Evolutionary conservation across 108 stramenopile genomes (phyloP), one percentile per base, ranked within the genome.

Genomic region (Skeletonema menzelii): DNA sequence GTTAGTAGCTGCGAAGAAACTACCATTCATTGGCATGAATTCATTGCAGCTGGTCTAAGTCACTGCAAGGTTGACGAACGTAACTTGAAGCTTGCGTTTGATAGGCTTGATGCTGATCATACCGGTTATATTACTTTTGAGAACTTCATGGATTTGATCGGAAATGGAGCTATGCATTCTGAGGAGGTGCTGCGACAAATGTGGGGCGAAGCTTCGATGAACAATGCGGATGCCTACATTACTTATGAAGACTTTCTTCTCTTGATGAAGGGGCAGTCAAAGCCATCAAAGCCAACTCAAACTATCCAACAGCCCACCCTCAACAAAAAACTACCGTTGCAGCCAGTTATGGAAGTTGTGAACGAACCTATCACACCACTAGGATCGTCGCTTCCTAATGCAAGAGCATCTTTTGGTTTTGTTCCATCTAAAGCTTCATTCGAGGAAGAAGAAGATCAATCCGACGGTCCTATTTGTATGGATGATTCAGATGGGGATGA

Each of bases 1-100:
- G 70, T 89, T 0, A 61, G 81, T 26, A 86, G 87, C 35, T 37
- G 11, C 58, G 77, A 63, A 24, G 85, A 88, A 64, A 68, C 82
- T 35, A 89, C 83, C 17, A 91, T 95, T 80, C 86, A 86, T 20
- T 95, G 89, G 88, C 94, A 92, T 65, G 90, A 95, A 56, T 95
- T 95, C 58, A 89, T 95, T 30, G 88, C 94, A 6, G 91, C 90
- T 60, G 89, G 89, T n/a, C 76, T 95, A 12, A 87, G 86, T 19
- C 89, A 91, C 70, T 87, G 88, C 47, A 75, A 87, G 56, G 78
- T 88, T 31, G 94, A 95, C 63, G 91, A 95, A 37, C 81, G 94
- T 10, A 95, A 95, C 58, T 76, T 95, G 17, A 74, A 55, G 58
- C 73, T 95, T 31, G 94, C 94, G 0, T 95, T 95, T 77, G 88